Evolutionary conservation across 164 flowering plant species (phyloP).

Genomic region (Amborella trichopoda): DNA sequence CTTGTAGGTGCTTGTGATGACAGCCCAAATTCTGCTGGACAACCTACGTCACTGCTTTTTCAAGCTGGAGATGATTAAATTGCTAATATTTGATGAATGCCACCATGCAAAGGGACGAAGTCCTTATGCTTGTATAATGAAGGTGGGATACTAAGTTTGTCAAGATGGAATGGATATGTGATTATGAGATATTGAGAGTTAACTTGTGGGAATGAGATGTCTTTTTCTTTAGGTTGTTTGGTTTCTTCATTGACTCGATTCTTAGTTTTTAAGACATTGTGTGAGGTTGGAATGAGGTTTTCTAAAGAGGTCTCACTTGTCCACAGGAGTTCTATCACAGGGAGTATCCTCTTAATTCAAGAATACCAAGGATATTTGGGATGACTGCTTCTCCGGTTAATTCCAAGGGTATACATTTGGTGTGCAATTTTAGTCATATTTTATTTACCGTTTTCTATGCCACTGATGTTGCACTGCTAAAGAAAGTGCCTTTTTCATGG

Average conservation of each 20-base stretch:
- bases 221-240: not conserved
- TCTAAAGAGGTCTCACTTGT: not conserved
- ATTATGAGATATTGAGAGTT: too few species aligned
- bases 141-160: slow-evolving; percentile 26
- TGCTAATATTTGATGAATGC: slow-evolving; percentile 85
- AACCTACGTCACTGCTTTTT: slow-evolving; percentile 59
- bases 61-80: slow-evolving; percentile 41
- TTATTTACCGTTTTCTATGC: too few species aligned
- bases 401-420: slow-evolving; percentile 60
- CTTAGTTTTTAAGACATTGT: not conserved
- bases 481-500: too few species aligned
- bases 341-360: slow-evolving; percentile 9
- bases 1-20: slow-evolving; percentile 83
- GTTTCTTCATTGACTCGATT: too few species aligned
- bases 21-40: slow-evolving; percentile 55
- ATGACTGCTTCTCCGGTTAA: slow-evolving; percentile 92
- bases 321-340: slow-evolving; percentile 72
- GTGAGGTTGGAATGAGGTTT: too few species aligned
- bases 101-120: slow-evolving; percentile 74
- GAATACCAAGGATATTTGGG: slow-evolving; percentile 77
- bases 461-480: too few species aligned
- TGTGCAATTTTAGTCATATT: too few species aligned
- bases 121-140: slow-evolving; percentile 76
- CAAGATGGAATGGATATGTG: too few species aligned
- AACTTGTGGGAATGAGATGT: too few species aligned